Conservation (phyloP, 169 alveolate species). For the Plasmodium vivax region DNA sequence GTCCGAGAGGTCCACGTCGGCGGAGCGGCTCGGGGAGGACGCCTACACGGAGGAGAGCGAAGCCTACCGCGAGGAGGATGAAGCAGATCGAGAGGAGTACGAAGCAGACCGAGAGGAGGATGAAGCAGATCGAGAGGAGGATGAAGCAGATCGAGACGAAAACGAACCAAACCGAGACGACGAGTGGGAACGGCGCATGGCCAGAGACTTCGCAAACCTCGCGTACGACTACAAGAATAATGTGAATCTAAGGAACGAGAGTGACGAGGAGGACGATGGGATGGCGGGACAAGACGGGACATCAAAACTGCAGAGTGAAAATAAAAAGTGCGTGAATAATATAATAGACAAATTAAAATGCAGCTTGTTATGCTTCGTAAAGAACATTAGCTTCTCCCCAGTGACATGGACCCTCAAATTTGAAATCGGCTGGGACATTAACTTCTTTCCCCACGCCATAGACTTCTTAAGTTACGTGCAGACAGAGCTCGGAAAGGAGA, state of each 20-base stretch:
- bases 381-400: slow-evolving; percentile 66
- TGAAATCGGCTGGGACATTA: slow-evolving; percentile 76
- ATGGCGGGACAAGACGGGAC: slow-evolving; percentile 56
- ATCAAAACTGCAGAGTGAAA: slow-evolving; percentile 40
- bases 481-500: slow-evolving; percentile 78
- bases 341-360: slow-evolving; percentile 73
- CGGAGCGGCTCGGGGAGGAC: not conserved
- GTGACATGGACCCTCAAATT: slow-evolving; percentile 75
- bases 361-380: slow-evolving; percentile 54
- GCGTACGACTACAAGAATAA: slow-evolving; percentile 73
- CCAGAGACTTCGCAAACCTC: slow-evolving; percentile 27
- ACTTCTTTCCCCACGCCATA: slow-evolving; percentile 78
- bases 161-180: slow-evolving; percentile 54
- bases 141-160: slow-evolving; percentile 74
- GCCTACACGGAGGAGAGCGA: slow-evolving; percentile 46
- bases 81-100: slow-evolving; percentile 57
- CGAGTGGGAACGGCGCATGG: slow-evolving; percentile 75
- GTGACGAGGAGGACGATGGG: slow-evolving; percentile 23
- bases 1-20: slow-evolving; percentile 7
- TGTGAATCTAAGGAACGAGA: slow-evolving; percentile 25
- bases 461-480: slow-evolving; percentile 79
- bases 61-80: not conserved
- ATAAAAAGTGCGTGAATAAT: slow-evolving; percentile 75
- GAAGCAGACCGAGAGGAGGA: slow-evolving; percentile 74
- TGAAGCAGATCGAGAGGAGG: slow-evolving; percentile 60